These are phyloP conservation scores for Trypanosoma grayi DNA, from an alignment of 208 protist species.

Conservation along the genomic window DNA sequence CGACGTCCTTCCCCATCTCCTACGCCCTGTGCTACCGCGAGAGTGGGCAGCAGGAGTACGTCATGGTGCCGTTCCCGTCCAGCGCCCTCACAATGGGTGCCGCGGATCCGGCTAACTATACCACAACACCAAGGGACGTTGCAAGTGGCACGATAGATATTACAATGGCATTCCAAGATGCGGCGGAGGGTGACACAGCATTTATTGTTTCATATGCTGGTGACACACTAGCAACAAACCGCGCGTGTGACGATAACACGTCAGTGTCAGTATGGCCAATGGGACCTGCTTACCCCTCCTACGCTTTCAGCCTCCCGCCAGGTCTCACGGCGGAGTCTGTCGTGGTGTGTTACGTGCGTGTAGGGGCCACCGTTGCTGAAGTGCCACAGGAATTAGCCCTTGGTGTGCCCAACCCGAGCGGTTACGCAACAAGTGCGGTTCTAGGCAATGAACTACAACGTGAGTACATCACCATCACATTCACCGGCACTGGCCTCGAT, in stretches of 20 bases:
- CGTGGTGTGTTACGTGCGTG: slow-evolving; percentile 77
- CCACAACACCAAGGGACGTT: slow-evolving; percentile 44
- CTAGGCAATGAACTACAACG: slow-evolving; percentile 30
- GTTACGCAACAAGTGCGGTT: slow-evolving; percentile 60
- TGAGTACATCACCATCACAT: slow-evolving; percentile 74
- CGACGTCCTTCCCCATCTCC: slow-evolving; percentile 47
- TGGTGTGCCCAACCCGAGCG: slow-evolving; percentile 50
- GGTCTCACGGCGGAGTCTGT: slow-evolving; percentile 24
- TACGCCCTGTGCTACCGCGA: slow-evolving; percentile 84
- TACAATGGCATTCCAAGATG: slow-evolving; percentile 50
- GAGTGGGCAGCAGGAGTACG: slow-evolving; percentile 64
- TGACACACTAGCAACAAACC: slow-evolving; percentile 43
- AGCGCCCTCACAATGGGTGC: slow-evolving; percentile 22
- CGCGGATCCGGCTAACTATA: slow-evolving; percentile 55
- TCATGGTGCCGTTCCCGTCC: slow-evolving; percentile 57
- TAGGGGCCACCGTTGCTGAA: slow-evolving; percentile 73
- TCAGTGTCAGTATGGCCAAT: slow-evolving; percentile 32
- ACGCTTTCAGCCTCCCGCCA: slow-evolving; percentile 55
- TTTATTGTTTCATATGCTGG: slow-evolving; percentile 69
- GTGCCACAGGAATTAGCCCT: slow-evolving; percentile 75
- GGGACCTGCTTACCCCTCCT: slow-evolving; percentile 46
- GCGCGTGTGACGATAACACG: slow-evolving; percentile 56
- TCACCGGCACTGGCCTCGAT: slow-evolving; percentile 53
- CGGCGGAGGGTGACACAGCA: slow-evolving; percentile 50
- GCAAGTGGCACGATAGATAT: slow-evolving; percentile 28